Evolutionary conservation across 192 early-diverging fungal genomes (phyloP).

Genomic region (Podila epicladia): DNA sequence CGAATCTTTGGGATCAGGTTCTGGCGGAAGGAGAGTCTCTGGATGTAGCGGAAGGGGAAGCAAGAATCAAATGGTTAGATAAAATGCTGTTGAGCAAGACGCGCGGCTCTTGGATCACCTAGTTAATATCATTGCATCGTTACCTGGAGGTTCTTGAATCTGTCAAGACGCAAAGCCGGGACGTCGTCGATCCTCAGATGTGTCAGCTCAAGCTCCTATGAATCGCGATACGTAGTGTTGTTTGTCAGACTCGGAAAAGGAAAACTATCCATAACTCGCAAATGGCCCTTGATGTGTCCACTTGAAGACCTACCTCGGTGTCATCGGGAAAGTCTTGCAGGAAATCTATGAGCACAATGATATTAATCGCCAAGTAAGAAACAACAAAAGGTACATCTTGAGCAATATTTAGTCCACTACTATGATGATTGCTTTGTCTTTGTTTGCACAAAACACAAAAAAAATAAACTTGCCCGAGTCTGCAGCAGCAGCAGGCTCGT

Average conservation of each 20-base stretch:
- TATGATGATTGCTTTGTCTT: not conserved
- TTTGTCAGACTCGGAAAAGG: not conserved
- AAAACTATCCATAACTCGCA: too few relatives aligned
- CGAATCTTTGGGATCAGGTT: slow-evolving; percentile 82
- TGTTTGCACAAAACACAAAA: not conserved
- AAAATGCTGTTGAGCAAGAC: not conserved
- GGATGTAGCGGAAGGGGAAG: not conserved
- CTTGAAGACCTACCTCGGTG: slow-evolving; percentile 35
- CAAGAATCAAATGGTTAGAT: not conserved
- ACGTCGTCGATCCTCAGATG: slow-evolving; percentile 72
- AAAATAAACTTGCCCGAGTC: slow-evolving; percentile 4
- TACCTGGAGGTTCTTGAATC: slow-evolving; percentile 77
- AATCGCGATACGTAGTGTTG: not conserved
- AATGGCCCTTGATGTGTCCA: too few relatives aligned
- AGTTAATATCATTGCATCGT: slow-evolving; percentile 30
- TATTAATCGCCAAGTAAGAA: too few relatives aligned
- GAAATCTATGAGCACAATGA: slow-evolving; percentile 34
- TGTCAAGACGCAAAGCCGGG: slow-evolving; percentile 59
- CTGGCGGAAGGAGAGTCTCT: slow-evolving; percentile 85
- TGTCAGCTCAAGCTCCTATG: slow-evolving; percentile 73
- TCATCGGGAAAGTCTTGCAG: slow-evolving; percentile 63
- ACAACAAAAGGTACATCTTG: too few relatives aligned
- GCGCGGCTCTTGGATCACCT: not conserved
- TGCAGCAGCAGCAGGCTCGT: slow-evolving; percentile 15
- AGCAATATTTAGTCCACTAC: too few relatives aligned